Conservation (phyloP, 371 early-diverging fungal genomes). For the Amoeboaphelidium protococcarum region DNA sequence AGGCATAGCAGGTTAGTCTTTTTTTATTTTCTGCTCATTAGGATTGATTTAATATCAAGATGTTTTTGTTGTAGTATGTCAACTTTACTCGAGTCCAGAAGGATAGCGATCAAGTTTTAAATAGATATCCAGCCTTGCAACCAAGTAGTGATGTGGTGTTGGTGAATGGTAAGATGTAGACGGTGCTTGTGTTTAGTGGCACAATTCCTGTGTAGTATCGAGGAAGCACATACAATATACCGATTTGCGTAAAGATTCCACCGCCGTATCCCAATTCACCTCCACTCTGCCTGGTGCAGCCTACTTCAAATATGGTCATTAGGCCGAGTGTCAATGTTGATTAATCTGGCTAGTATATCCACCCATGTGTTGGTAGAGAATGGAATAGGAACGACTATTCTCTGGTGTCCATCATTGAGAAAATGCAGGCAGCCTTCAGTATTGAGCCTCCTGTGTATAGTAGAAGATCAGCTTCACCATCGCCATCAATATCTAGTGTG, state of each 20-base stretch:
- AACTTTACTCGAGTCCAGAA: too few species aligned
- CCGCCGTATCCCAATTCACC: conserved; percentile 44
- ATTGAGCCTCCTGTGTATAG: conserved; percentile 55
- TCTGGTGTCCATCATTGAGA: too few species aligned
- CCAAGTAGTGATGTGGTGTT: too few species aligned
- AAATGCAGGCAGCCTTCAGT: conserved; percentile 38
- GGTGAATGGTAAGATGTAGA: conserved; percentile 40
- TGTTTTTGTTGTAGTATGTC: too few species aligned
- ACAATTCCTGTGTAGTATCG: conserved; percentile 61
- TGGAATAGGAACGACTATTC: too few species aligned
- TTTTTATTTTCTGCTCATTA: too few species aligned
- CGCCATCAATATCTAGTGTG: too few species aligned
- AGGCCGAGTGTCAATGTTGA: conserved; percentile 56
- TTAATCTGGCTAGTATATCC: conserved; percentile 47
- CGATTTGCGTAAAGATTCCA: conserved; percentile 66
- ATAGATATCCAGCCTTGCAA: too few species aligned
- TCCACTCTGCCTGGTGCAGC: conserved; percentile 58
- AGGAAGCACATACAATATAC: conserved; percentile 65
- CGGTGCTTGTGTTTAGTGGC: conserved; percentile 48
- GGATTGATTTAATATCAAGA: too few species aligned
- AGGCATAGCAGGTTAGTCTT: too few species aligned
- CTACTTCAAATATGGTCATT: conserved; percentile 61
- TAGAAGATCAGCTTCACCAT: conserved; percentile 17
- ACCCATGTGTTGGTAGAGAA: conserved; percentile 63
- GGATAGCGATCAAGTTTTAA: too few species aligned